Conservation (phyloP, 1,139 yeast genomes). For the Taphrina pruni region DNA sequence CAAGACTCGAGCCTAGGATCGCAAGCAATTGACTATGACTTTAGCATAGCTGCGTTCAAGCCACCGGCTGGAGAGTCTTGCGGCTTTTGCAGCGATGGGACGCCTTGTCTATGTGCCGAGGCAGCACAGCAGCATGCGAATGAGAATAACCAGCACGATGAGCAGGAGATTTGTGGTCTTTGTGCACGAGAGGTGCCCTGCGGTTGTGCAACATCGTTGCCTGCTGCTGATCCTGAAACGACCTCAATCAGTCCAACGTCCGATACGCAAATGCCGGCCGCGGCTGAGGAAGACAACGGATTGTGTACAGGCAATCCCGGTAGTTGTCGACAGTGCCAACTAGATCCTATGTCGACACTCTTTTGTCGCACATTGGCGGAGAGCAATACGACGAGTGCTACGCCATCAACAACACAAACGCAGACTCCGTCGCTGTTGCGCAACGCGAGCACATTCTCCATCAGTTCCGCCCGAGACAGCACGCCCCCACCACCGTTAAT, state of each 20-base stretch:
- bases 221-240: slow-evolving; percentile 33
- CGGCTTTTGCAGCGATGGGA: slow-evolving; percentile 90
- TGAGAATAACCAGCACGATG: not conserved
- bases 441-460: slow-evolving; percentile 32
- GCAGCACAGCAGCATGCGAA: slow-evolving; percentile 56
- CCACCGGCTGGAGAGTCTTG: slow-evolving; percentile 64
- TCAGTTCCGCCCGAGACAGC: slow-evolving; percentile 32
- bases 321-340: slow-evolving; percentile 79
- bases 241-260: not conserved
- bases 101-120: slow-evolving; percentile 91
- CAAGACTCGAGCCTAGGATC: not conserved
- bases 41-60: slow-evolving; percentile 13
- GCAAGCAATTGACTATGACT: slow-evolving; percentile 7
- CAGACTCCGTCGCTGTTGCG: slow-evolving; percentile 44
- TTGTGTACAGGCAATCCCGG: slow-evolving; percentile 57
- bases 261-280: slow-evolving; percentile 29
- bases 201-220: not conserved
- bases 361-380: slow-evolving; percentile 83
- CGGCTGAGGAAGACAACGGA: slow-evolving; percentile 50
- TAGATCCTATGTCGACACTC: slow-evolving; percentile 85
- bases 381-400: slow-evolving; percentile 41
- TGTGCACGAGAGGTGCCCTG: slow-evolving; percentile 20
- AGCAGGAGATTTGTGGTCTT: not conserved
- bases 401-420: slow-evolving; percentile 41
- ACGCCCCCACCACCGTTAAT: slow-evolving; percentile 43